These are phyloP conservation scores for Pythium biforme DNA, from an alignment of 352 stramenopile genomes.

Conservation along the genomic window DNA sequence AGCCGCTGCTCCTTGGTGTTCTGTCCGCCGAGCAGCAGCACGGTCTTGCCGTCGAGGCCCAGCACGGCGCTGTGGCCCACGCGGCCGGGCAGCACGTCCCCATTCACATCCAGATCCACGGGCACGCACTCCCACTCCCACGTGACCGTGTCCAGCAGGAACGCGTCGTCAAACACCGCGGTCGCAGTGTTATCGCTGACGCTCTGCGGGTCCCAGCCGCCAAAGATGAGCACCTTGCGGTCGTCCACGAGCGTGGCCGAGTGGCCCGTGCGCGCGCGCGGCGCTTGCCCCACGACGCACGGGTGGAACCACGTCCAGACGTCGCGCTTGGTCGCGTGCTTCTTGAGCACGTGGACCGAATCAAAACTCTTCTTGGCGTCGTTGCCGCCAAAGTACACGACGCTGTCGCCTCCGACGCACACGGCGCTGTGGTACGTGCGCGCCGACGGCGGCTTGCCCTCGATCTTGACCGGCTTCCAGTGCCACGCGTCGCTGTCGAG, in stretches of 20 bases:
- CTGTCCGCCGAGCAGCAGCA: slow-evolving; percentile 89
- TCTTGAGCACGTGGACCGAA: slow-evolving; percentile 90
- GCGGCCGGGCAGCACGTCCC: slow-evolving; percentile 38
- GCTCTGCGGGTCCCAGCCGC: slow-evolving; percentile 92
- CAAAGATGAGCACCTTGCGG: slow-evolving; percentile 89
- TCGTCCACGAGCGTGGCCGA: slow-evolving; percentile 86
- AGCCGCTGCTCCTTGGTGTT: slow-evolving; percentile 75
- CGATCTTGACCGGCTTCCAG: slow-evolving; percentile 87
- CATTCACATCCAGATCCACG: slow-evolving; percentile 30
- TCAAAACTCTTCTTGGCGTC: slow-evolving; percentile 91
- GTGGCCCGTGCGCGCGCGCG: slow-evolving; percentile 86
- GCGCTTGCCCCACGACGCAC: slow-evolving; percentile 63
- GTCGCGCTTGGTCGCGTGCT: slow-evolving; percentile 25
- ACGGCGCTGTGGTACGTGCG: slow-evolving; percentile 91
- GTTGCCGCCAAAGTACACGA: slow-evolving; percentile 94
- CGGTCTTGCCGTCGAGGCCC: slow-evolving; percentile 49
- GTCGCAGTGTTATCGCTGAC: slow-evolving; percentile 32
- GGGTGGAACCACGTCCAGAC: slow-evolving; percentile 90
- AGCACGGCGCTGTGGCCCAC: slow-evolving; percentile 87
- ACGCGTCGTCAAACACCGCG: slow-evolving; percentile 86
- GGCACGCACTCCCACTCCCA: slow-evolving; percentile 88
- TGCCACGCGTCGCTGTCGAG: slow-evolving; percentile 85
- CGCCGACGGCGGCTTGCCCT: slow-evolving; percentile 82
- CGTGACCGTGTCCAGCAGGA: slow-evolving; percentile 88
- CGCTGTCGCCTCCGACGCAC: slow-evolving; percentile 49